Conservation (phyloP, 345 rosid genomes). For the Noccaea bulbosa region DNA sequence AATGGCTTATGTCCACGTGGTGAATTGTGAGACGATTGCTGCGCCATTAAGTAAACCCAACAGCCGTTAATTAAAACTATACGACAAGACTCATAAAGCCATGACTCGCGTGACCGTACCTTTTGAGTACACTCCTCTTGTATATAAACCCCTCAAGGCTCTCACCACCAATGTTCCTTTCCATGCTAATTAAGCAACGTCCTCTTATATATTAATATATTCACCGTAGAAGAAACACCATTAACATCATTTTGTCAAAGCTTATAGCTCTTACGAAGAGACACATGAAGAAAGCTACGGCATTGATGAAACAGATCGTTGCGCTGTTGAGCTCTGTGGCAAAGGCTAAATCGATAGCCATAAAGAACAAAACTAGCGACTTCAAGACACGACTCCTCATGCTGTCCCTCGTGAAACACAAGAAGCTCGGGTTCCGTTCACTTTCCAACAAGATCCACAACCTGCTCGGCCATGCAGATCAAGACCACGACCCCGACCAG, state of each 20-base stretch:
- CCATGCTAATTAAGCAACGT: constrained; percentile 33
- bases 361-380: constrained; percentile 61
- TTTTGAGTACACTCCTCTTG: constrained; percentile 3
- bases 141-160: constrained; percentile 32
- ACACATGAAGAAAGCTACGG: constrained; percentile 65
- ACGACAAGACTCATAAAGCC: constrained; percentile 28
- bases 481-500: constrained; percentile 28
- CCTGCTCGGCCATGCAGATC: constrained; percentile 48
- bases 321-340: constrained; percentile 51
- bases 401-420: constrained; percentile 56
- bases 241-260: background rate
- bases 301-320: constrained; percentile 58
- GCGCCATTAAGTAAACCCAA: constrained; percentile 39
- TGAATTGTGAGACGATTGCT: constrained; percentile 33
- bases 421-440: constrained; percentile 55
- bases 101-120: constrained; percentile 34
- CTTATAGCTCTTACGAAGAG: constrained; percentile 18
- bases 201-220: constrained; percentile 11
- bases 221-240: background rate
- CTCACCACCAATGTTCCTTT: constrained; percentile 37
- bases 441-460: constrained; percentile 64
- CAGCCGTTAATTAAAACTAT: constrained; percentile 22
- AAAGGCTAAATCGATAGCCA: constrained; percentile 61
- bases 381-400: constrained; percentile 58
- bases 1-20: constrained; percentile 37